Percentiles rank a stretch among this genome's conserved stretches.
phyloP scores from a whole-genome alignment of 2,329 filamentous ascomycete species.

The Biscogniauxia marginata region DNA sequence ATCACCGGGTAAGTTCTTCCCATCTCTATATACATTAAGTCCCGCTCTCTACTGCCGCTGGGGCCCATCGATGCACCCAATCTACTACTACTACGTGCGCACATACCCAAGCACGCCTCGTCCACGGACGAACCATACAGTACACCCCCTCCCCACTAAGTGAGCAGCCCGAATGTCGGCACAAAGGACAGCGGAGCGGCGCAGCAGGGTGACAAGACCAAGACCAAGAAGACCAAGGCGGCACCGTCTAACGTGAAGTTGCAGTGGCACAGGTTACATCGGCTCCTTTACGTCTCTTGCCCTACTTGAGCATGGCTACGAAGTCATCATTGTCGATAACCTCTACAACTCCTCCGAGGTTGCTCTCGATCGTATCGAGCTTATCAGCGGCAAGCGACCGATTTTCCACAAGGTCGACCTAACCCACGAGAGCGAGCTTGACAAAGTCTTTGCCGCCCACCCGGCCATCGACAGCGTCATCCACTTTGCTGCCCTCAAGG shows the following conservation, averaged over 20 bases:
- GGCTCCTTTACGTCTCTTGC: constrained; percentile 94
- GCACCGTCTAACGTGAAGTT: not conserved
- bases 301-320: constrained; percentile 90
- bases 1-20: constrained; percentile 74
- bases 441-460: constrained; percentile 84
- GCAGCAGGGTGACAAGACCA: no score
- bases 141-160: not conserved
- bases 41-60: no score
- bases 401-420: constrained; percentile 84
- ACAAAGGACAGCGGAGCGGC: no score
- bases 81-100: not conserved
- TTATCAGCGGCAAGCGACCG: constrained; percentile 85
- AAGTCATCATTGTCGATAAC: constrained; percentile 94
- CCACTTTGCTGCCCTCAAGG: constrained; percentile 97
- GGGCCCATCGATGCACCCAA: not conserved
- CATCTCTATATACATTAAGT: not conserved
- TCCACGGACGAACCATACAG: not conserved
- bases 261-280: constrained; percentile 96
- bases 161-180: not conserved
- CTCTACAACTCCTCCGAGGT: constrained; percentile 96
- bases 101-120: not conserved
- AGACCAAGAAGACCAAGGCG: not conserved
- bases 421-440: constrained; percentile 78
- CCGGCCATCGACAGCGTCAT: constrained; percentile 97
- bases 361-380: constrained; percentile 90